Percentiles rank a stretch among this genome's conserved stretches.
These are phyloP conservation scores for Artemisia tridentata DNA, from an alignment of 129 eudicot genomes.

Conservation along the genomic window DNA sequence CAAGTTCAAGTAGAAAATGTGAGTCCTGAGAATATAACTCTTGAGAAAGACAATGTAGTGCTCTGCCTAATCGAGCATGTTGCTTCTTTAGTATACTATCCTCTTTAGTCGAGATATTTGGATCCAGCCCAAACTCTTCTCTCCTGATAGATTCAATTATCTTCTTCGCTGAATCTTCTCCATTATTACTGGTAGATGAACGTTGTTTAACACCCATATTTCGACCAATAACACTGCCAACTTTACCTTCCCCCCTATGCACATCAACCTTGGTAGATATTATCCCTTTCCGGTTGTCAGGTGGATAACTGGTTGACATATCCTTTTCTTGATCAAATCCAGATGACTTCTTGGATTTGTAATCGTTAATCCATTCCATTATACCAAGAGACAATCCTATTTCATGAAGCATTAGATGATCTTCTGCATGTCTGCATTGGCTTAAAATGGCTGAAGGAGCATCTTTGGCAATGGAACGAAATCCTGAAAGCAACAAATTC, in stretches of 20 bases:
- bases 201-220: slow-evolving; percentile 14
- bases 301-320: slow-evolving; percentile 17
- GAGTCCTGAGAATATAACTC: slow-evolving; percentile 95
- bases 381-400: slow-evolving; percentile 80
- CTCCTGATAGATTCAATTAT: slow-evolving; percentile 76
- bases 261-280: slow-evolving; percentile 27
- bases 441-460: slow-evolving; percentile 59
- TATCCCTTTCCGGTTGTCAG: slow-evolving; percentile 22
- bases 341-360: slow-evolving; percentile 31
- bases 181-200: slow-evolving; percentile 18
- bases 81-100: slow-evolving; percentile 74
- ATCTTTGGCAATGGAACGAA: slow-evolving; percentile 54
- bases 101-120: slow-evolving; percentile 49
- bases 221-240: slow-evolving; percentile 10
- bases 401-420: slow-evolving; percentile 78
- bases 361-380: slow-evolving; percentile 81
- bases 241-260: slow-evolving; percentile 24
- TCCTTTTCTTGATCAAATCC: slow-evolving; percentile 25
- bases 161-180: slow-evolving; percentile 33
- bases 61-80: slow-evolving; percentile 94
- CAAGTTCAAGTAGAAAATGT: slow-evolving; percentile 93
- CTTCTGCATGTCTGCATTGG: slow-evolving; percentile 54
- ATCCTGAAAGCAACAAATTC: slow-evolving; percentile 68
- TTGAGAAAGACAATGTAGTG: slow-evolving; percentile 89
- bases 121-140: slow-evolving; percentile 90